Evolutionary conservation across 805 yeast genomes (phyloP).

Genomic region (Starmerella riodocensis): DNA sequence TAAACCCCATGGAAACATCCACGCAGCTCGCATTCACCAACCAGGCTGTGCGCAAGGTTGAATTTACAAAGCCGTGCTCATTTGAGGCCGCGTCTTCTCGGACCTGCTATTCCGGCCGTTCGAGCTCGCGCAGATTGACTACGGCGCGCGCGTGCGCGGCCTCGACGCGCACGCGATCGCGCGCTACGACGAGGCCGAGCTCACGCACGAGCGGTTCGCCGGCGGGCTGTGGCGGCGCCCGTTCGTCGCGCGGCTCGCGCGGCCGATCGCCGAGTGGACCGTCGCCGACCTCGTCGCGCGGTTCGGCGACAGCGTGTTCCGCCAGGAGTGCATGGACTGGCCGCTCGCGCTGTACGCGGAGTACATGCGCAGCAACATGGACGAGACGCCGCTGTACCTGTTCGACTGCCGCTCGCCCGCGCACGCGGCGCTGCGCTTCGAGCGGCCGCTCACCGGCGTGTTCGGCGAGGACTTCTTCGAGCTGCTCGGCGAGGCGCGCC

Average conservation of each 20-base stretch:
- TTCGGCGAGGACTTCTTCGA: slow-evolving; percentile 52
- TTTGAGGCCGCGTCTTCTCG: slow-evolving; percentile 45
- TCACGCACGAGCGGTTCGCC: slow-evolving; percentile 37
- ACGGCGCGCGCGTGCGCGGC: slow-evolving; percentile 36
- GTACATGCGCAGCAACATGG: slow-evolving; percentile 49
- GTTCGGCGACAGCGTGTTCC: slow-evolving; percentile 50
- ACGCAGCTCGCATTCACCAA: too few relatives aligned
- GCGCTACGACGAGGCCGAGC: slow-evolving; percentile 28
- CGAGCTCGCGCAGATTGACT: slow-evolving; percentile 63
- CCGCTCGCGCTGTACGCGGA: slow-evolving; percentile 44
- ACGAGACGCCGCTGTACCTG: slow-evolving; percentile 74
- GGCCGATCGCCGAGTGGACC: slow-evolving; percentile 55
- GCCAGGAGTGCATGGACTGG: slow-evolving; percentile 84
- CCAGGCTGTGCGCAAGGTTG: too few relatives aligned
- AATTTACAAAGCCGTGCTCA: too few relatives aligned
- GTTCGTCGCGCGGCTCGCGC: slow-evolving; percentile 39
- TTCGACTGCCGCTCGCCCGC: slow-evolving; percentile 74
- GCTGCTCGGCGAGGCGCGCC: slow-evolving; percentile 37
- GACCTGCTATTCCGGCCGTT: slow-evolving; percentile 73
- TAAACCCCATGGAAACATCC: too few relatives aligned
- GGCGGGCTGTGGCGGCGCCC: slow-evolving; percentile 43
- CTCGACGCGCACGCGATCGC: slow-evolving; percentile 32
- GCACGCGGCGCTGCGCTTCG: slow-evolving; percentile 45
- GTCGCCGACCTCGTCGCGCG: slow-evolving; percentile 35
- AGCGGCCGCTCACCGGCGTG: slow-evolving; percentile 34